phyloP scores from a whole-genome alignment of 352 stramenopile genomes.

The Phytophthora capsici region DNA sequence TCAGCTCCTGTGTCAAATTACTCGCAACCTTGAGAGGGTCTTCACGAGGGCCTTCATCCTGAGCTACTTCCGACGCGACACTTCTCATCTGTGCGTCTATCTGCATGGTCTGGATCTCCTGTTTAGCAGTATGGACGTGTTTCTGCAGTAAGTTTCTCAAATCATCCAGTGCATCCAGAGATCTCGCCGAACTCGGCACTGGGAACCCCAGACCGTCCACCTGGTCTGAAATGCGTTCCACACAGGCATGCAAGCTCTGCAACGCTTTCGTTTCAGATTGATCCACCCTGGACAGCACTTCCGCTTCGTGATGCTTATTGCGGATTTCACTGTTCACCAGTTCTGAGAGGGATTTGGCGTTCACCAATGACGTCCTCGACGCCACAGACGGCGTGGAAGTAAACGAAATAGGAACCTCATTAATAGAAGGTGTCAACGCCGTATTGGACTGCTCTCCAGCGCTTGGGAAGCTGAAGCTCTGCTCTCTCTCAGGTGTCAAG shows the following conservation, averaged over 20 bases:
- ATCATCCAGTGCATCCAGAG: conserved; percentile 65
- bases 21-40: conserved; percentile 39
- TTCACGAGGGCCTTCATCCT: conserved; percentile 9
- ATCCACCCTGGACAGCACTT: conserved; percentile 41
- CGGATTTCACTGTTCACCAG: conserved; percentile 49
- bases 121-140: conserved; percentile 55
- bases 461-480: conserved; percentile 19
- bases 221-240: conserved; percentile 48
- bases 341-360: conserved; percentile 48
- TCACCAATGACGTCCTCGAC: conserved; percentile 26
- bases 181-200: conserved; percentile 44
- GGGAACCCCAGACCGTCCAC: conserved; percentile 61
- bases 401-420: background rate
- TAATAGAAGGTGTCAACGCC: conserved; percentile 6
- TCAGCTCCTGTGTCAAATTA: conserved; percentile 55
- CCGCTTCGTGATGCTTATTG: conserved; percentile 39
- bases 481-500: conserved; percentile 34
- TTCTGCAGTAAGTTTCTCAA: conserved; percentile 57
- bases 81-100: conserved; percentile 68
- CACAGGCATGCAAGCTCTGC: conserved; percentile 48
- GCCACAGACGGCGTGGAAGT: conserved; percentile 11
- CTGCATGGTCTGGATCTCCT: conserved; percentile 77
- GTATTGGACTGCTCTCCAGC: conserved; percentile 8
- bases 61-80: conserved; percentile 47
- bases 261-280: conserved; percentile 43